Base-by-base conservation (phyloP, 805 yeast species). In the Candida fluviatilis region DNA sequence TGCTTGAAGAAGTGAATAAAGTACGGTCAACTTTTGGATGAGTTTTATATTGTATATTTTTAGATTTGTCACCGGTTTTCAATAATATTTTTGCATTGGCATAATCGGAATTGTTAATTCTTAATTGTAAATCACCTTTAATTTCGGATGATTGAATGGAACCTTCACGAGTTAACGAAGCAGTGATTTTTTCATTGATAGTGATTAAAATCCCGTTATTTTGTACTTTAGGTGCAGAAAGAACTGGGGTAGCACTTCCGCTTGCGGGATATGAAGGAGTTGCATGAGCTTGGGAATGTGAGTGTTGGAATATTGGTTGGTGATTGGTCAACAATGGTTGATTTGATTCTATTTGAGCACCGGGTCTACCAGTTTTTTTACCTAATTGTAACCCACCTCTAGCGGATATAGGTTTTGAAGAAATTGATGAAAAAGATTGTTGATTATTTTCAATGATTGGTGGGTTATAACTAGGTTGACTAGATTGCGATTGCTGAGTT, bases 21-120 rank as follows among this genome's bases (percentile, higher is more conserved):
- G 66, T 67, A 54, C 85, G 82, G 65, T 93, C 97, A 48, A 93
- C 95, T 58, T 91, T 90, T 46, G 99, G 99, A 69, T 93, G 96
- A 12, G 98, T 89, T 62, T 90, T 90, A 69, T 77, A 93, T 55
- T 83, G 89, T 33, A 80, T 68, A 46, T 66, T 78, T 27, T 69
- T 60, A 12, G 73, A 62, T 30, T 68, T 63, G 21, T 74, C 73
- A 16, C 63, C 69, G 30, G 80, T 71, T 30, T 67, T 60, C 47
- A 90, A 66, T 44, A 75, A 55, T 42, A 93, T 72, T 55, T 76
- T 77, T 39, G 88, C 76, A 49, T 74, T 75, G 11, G 95, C 80
- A 47, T 82, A 71, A 28, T 72, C 76, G n/a, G 84, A 69, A 52
- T 89, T 77, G 58, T 84, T 89, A 46, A 93, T 80, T 58, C 96